A percentile compares a stretch with the other conserved stretches of the same genome.
These are phyloP conservation scores for Parastagonospora nodorum DNA, from an alignment of 2,329 filamentous ascomycete species.

Conservation along the genomic window DNA sequence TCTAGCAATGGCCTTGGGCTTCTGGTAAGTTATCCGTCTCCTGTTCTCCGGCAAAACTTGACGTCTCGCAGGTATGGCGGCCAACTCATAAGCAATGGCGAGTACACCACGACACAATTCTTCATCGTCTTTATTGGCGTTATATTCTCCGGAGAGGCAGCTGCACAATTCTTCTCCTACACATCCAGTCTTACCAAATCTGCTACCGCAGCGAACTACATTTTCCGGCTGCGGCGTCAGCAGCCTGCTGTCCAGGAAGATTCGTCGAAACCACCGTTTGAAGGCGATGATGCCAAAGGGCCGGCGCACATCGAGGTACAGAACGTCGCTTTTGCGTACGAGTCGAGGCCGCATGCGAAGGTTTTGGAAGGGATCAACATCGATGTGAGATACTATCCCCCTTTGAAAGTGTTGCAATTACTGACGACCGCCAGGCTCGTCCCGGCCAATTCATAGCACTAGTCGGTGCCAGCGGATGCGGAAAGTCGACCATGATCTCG, in stretches of 20 bases:
- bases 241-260: constrained; percentile 47
- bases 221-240: constrained; percentile 50
- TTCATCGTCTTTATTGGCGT: constrained; percentile 80
- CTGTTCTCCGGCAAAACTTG: constrained; percentile 37
- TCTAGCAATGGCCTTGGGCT: constrained; percentile 41
- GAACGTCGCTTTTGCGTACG: constrained; percentile 81
- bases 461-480: constrained; percentile 89
- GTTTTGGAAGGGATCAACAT: constrained; percentile 84
- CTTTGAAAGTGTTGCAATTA: background rate
- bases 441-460: constrained; percentile 85
- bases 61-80: constrained; percentile 41
- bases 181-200: constrained; percentile 97
- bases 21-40: constrained; percentile 63
- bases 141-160: constrained; percentile 58
- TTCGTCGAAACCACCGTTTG: constrained; percentile 34
- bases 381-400: constrained; percentile 40
- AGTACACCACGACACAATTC: constrained; percentile 79
- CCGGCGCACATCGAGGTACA: constrained; percentile 46
- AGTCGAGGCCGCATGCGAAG: constrained; percentile 74
- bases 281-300: constrained; percentile 39
- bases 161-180: constrained; percentile 89
- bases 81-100: constrained; percentile 41
- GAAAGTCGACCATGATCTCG: constrained; percentile 91
- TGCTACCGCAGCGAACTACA: constrained; percentile 73
- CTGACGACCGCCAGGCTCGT: constrained; percentile 52